phyloP scores from a whole-genome alignment of 129 eudicot genomes.

The Cynara cardunculus region DNA sequence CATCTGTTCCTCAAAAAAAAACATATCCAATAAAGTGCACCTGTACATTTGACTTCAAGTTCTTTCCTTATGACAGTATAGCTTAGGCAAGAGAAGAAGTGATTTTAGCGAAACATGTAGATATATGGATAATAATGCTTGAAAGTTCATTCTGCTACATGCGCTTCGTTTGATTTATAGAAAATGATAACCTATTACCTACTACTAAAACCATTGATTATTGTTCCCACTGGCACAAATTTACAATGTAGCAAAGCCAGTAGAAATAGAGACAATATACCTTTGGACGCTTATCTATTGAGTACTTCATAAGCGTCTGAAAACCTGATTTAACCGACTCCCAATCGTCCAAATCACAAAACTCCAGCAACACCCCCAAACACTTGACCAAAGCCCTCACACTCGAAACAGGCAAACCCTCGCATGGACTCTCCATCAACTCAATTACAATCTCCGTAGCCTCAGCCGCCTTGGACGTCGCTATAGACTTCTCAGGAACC shows the following conservation, averaged over 20 bases:
- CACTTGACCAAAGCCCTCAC: constrained; percentile 66
- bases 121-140: background rate
- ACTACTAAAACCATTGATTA: background rate
- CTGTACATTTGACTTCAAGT: background rate
- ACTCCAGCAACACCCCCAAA: constrained; percentile 63
- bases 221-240: background rate
- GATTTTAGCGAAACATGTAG: background rate
- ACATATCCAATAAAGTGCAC: background rate
- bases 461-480: constrained; percentile 54
- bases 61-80: background rate
- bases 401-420: constrained; percentile 36
- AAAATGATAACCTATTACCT: background rate
- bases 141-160: background rate
- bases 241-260: background rate
- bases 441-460: constrained; percentile 56
- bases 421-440: constrained; percentile 36
- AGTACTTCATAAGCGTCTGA: constrained; percentile 48
- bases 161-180: background rate
- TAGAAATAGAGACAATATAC: constrained; percentile 21
- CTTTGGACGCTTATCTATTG: constrained; percentile 93
- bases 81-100: background rate
- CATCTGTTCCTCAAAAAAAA: background rate
- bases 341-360: constrained; percentile 77
- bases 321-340: constrained; percentile 54
- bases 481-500: constrained; percentile 44